Conservation (phyloP, 2,329 filamentous ascomycete species). For the Penicillium sp. region DNA sequence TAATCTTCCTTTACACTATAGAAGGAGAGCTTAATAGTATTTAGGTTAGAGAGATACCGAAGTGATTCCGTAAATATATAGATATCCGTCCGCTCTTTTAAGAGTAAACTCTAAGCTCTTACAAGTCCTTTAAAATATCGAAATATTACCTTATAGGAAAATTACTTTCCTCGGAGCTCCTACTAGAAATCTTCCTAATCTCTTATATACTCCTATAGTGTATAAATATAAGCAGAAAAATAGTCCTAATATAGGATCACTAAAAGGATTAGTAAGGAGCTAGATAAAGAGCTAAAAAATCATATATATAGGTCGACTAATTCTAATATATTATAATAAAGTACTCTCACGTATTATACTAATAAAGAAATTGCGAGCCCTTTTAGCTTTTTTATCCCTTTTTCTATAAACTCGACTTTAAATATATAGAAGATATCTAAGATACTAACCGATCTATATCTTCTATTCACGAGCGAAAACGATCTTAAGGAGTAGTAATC, state of each 20-base stretch:
- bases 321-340: neutral
- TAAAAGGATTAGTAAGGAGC: neutral
- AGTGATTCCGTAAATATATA: neutral
- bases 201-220: neutral
- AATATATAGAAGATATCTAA: neutral
- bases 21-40: slow-evolving; percentile 2
- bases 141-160: neutral
- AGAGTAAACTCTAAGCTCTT: neutral
- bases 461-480: neutral
- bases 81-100: neutral
- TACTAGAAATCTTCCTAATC: too few relatives aligned
- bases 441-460: too few relatives aligned
- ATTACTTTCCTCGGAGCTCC: neutral
- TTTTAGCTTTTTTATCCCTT: neutral
- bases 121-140: neutral
- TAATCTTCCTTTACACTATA: neutral
- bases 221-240: neutral
- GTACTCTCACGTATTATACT: neutral
- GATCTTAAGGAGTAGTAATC: neutral
- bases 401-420: neutral
- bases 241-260: neutral
- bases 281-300: neutral
- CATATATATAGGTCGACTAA: neutral
- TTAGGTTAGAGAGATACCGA: too few relatives aligned
- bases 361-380: neutral